Percentiles rank a stretch among this genome's conserved stretches.
phyloP scores from a whole-genome alignment of 441 rosid genomes.

The Manihot esculenta region DNA sequence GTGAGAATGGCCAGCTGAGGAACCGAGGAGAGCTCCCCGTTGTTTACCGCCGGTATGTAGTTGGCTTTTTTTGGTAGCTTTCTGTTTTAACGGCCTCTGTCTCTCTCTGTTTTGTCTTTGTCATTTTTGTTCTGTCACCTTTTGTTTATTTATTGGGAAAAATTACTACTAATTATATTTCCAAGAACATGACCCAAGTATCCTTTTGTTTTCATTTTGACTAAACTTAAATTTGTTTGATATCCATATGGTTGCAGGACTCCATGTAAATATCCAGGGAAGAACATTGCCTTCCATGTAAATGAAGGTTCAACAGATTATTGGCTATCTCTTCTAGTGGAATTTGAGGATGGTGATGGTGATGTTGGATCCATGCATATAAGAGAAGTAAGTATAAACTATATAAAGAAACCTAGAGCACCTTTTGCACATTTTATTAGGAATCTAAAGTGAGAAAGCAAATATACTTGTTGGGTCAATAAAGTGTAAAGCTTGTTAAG shows the following conservation, averaged over 20 bases:
- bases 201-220: not conserved
- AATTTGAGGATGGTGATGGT: constrained; percentile 94
- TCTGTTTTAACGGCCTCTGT: not conserved
- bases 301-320: constrained; percentile 84
- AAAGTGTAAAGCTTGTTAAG: constrained; percentile 16
- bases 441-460: constrained; percentile 4
- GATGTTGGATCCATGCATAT: constrained; percentile 95
- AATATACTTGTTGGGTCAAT: constrained; percentile 6
- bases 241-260: constrained; percentile 43
- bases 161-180: too few species aligned
- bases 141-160: not conserved
- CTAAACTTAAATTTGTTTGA: too few species aligned
- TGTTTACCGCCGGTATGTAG: constrained; percentile 58
- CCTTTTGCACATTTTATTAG: not conserved
- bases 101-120: not conserved
- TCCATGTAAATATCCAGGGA: constrained; percentile 75
- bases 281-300: constrained; percentile 80
- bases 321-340: constrained; percentile 83
- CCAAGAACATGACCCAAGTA: not conserved
- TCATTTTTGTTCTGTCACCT: constrained; percentile 24
- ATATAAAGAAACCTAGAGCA: not conserved
- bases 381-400: constrained; percentile 54
- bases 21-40: constrained; percentile 83
- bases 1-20: constrained; percentile 67
- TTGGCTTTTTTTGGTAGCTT: not conserved